These are phyloP conservation scores for Marasmius tenuissimus DNA, from an alignment of 1,284 basidiomycete species.

Conservation along the genomic window DNA sequence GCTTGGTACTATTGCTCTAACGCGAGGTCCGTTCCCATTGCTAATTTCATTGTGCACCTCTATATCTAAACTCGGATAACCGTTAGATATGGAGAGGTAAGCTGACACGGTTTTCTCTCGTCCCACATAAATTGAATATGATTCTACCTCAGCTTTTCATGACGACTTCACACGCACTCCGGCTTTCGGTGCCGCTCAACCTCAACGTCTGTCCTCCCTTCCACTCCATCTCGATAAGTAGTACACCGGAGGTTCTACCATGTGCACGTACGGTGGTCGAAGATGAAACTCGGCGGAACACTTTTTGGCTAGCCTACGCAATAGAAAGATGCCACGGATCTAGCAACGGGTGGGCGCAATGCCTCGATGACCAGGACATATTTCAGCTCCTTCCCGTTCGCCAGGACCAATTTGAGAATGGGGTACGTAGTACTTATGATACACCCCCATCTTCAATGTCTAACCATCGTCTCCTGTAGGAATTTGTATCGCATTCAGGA, in stretches of 20 bases:
- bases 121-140: not conserved
- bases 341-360: constrained; percentile 69
- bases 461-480: constrained; percentile 16
- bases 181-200: constrained; percentile 63
- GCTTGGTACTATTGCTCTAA: constrained; percentile 75
- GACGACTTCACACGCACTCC: constrained; percentile 54
- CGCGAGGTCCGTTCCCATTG: constrained; percentile 51
- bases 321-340: constrained; percentile 65
- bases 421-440: constrained; percentile 39
- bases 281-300: constrained; percentile 68
- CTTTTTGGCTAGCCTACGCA: constrained; percentile 63
- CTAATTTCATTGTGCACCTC: not conserved
- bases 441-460: constrained; percentile 2
- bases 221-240: constrained; percentile 55
- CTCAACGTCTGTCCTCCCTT: constrained; percentile 71
- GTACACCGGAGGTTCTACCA: constrained; percentile 53
- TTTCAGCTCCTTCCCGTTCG: constrained; percentile 69
- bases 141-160: constrained; percentile 50
- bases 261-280: constrained; percentile 61
- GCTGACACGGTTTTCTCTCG: constrained; percentile 2
- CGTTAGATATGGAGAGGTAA: not conserved
- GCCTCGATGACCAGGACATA: constrained; percentile 70
- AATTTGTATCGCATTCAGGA: constrained; percentile 49
- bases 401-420: constrained; percentile 57
- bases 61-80: not conserved